Base-by-base conservation (phyloP, 2,329 filamentous ascomycete genomes). In the Calonectria montana region DNA sequence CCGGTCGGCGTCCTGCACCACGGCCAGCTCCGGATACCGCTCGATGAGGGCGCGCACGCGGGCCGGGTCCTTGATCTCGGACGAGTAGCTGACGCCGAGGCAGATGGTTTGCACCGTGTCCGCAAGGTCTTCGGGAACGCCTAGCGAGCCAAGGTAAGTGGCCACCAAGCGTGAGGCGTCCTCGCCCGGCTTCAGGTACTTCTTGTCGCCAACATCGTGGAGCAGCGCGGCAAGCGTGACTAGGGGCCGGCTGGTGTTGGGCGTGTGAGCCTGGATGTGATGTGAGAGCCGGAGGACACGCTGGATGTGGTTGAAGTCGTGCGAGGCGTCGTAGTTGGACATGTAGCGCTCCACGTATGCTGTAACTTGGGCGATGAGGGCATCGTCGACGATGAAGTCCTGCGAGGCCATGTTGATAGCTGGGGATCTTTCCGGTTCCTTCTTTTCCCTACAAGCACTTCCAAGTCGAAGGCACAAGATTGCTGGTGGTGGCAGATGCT, bases 1-100 rank as follows among this genome's bases (percentile, higher is more conserved):
- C 8, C 96, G 88, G 85, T 98, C 96, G 4, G 96, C 96, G 82
- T 98, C 96, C 84, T 98, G 96, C 37, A 98, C 95, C 59, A 97
- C 90, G 0, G 91, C 95, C 39, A 86, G 79, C 76, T 85, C 83
- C 1, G 94, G 94, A 81, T 94, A 86, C 35, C 84, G 80, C 7
- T 80, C 81, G n/a, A 97, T 86, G n/a, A 96, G 86, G 1, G 84
- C 82, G n/a, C 82, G 83, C 10, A 94, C 91, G 15, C 84, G 83
- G 7, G 83, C 84, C 1, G 93, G 92, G 79, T 95, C 87, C 77
- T 89, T 90, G 61, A 90, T 86, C 83, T 98, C 96, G 75, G 89
- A 88, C 3, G 90, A 92, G 85, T 94, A 98, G 73, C 93, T 94
- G 21, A 98, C 94, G 66, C 93, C 90, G 10, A 91, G 88, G 75